Base-by-base conservation (phyloP, 2,329 filamentous ascomycete genomes). In the Fusarium sp. region DNA sequence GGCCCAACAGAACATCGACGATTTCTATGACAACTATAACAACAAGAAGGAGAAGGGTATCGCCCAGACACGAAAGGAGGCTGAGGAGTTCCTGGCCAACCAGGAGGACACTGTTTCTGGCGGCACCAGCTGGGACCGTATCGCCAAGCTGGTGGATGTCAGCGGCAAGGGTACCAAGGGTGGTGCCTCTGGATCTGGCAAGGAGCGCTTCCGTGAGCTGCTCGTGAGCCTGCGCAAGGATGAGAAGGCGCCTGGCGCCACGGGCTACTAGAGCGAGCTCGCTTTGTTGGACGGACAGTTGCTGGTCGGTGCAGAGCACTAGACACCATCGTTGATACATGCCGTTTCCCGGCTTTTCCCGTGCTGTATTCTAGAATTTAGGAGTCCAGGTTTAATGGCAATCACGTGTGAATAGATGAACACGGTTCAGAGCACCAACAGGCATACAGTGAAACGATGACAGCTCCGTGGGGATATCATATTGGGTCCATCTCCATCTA, bases 1-100 rank as follows among this genome's bases (percentile, higher is more conserved):
- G 77, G 96, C 96, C 13, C 94, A 95, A 81, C 90, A 95, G 82
- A 96, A 97, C 83, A 97, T 99, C 74, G 96, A 99, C 82, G 96
- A 98, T 83, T 99, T 98, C 86, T 99, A 99, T 88, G 95, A 98
- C 81, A 98, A 98, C 85, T 99, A 99, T 88, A 98, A 98, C 87
- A 92, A 93, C 84, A 98, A 98, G 87, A 96, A 96, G 83, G 96
- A 99, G 83, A 98, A 98, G 89, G 91, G 90, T 69, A 93, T 98
- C 76, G 88, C 93, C 24, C 94, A 97, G 86, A 96, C 96, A 66
- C 91, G 93, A 79, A 93, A 93, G 83, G 96, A 99, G 78, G 96
- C 96, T 8, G 96, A 98, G 80, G 92, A 98, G 81, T 99, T 98
- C 84, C 86, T 98, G 56, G 92, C 90, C 64, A 95, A 88, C 83